Percentiles rank a stretch among this genome's conserved stretches.
phyloP scores from a whole-genome alignment of 768 basidiomycete species.

The Hydnum rufescens region DNA sequence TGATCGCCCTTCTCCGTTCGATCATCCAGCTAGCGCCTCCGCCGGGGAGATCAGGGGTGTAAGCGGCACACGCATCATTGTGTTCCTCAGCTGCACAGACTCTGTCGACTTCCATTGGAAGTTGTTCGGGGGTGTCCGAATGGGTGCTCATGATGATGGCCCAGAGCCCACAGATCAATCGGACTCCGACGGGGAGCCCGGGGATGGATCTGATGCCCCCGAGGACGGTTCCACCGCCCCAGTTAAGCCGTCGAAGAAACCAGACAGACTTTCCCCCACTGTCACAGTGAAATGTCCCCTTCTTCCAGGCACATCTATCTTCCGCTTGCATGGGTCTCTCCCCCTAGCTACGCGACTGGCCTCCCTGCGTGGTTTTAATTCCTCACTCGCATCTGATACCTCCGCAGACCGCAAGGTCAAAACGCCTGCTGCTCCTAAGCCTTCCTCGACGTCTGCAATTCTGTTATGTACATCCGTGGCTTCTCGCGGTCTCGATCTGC shows the following conservation, averaged over 20 bases:
- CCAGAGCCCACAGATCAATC: slow-evolving; percentile 8
- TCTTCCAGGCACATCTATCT: slow-evolving; percentile 64
- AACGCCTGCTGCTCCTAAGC: slow-evolving; percentile 10
- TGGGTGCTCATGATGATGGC: slow-evolving; percentile 24
- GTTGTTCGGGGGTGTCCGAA: slow-evolving; percentile 49
- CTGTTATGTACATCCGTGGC: slow-evolving; percentile 94
- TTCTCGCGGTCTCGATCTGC: slow-evolving; percentile 92
- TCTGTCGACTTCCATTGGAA: slow-evolving; percentile 96
- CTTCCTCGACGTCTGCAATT: slow-evolving; percentile 34
- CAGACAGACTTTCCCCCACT: slow-evolving; percentile 8
- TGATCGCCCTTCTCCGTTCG: slow-evolving; percentile 68
- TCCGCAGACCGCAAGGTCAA: no score
- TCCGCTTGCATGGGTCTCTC: slow-evolving; percentile 84
- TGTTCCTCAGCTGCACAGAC: slow-evolving; percentile 93
- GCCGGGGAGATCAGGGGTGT: slow-evolving; percentile 12
- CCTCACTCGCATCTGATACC: slow-evolving; percentile 11
- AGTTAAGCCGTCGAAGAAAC: slow-evolving; percentile 17
- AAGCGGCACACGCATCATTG: slow-evolving; percentile 54
- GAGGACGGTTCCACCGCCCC: slow-evolving; percentile 11
- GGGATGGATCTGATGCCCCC: slow-evolving; percentile 14
- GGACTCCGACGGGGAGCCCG: slow-evolving; percentile 14
- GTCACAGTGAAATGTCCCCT: slow-evolving; percentile 50
- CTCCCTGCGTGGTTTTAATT: slow-evolving; percentile 55
- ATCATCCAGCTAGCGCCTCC: slow-evolving; percentile 39
- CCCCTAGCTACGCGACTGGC: slow-evolving; percentile 60